Evolutionary conservation across 768 basidiomycete genomes (phyloP).

Genomic region (Glaciozyma antarctica): DNA sequence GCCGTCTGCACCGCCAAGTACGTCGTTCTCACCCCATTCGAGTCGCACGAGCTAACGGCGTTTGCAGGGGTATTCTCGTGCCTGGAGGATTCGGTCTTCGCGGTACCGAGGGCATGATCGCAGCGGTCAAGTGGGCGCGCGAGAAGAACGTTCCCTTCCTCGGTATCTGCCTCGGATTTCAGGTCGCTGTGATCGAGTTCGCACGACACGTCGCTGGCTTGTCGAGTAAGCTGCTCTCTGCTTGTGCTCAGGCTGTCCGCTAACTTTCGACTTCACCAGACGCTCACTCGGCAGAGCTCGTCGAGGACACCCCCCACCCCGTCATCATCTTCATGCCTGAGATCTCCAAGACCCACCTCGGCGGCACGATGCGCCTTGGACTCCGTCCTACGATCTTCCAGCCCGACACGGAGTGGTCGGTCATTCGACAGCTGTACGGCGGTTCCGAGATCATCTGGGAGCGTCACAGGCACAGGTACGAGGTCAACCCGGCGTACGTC

Average conservation of each 20-base stretch:
- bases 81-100: conserved; percentile 91
- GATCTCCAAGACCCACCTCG: conserved; percentile 94
- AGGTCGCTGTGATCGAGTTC: conserved; percentile 92
- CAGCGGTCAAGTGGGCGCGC: conserved; percentile 93
- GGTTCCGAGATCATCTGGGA: conserved; percentile 80
- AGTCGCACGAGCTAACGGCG: too few species aligned
- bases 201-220: conserved; percentile 71
- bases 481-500: conserved; percentile 85
- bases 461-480: conserved; percentile 88
- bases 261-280: conserved; percentile 42
- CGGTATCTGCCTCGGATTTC: conserved; percentile 96
- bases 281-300: conserved; percentile 79
- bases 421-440: conserved; percentile 69
- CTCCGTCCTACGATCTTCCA: conserved; percentile 91
- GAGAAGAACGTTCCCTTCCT: conserved; percentile 92
- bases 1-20: conserved; percentile 81
- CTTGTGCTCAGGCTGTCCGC: neutral
- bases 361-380: conserved; percentile 99
- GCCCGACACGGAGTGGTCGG: conserved; percentile 61
- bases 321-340: conserved; percentile 98
- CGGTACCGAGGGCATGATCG: conserved; percentile 93
- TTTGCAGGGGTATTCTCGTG: conserved; percentile 76
- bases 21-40: conserved; percentile 33
- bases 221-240: conserved; percentile 44
- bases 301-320: conserved; percentile 44